Evolutionary conservation across 495 filamentous ascomycete species (phyloP).

Genomic region (Clohesyomyces aquaticus): DNA sequence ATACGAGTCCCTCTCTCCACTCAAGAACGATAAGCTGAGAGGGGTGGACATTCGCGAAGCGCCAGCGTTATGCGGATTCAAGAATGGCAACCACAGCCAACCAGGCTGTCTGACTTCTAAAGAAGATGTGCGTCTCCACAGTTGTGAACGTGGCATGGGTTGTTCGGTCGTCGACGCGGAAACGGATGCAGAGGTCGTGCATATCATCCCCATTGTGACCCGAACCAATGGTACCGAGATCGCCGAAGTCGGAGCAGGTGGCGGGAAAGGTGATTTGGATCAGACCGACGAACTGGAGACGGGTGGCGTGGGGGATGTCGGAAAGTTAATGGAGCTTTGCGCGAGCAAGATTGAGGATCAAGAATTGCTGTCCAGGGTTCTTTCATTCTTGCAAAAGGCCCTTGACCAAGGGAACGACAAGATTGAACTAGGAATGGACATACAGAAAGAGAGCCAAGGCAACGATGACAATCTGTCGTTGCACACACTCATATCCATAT

Average conservation of each 20-base stretch:
- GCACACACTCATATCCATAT: slow-evolving; percentile 24
- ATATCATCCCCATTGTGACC: slow-evolving; percentile 76
- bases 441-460: slow-evolving; percentile 21
- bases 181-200: slow-evolving; percentile 56
- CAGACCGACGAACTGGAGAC: slow-evolving; percentile 67
- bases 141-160: slow-evolving; percentile 74
- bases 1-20: slow-evolving; percentile 65
- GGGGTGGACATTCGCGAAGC: slow-evolving; percentile 56
- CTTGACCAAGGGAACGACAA: slow-evolving; percentile 18
- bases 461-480: slow-evolving; percentile 21
- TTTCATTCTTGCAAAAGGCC: slow-evolving; percentile 19
- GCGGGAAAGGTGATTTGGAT: slow-evolving; percentile 74
- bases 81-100: slow-evolving; percentile 71
- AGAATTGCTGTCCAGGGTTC: slow-evolving; percentile 20
- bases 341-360: slow-evolving; percentile 23
- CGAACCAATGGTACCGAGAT: slow-evolving; percentile 63
- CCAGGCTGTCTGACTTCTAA: slow-evolving; percentile 71
- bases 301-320: slow-evolving; percentile 42
- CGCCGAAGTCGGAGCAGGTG: slow-evolving; percentile 75
- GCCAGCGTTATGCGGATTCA: slow-evolving; percentile 72
- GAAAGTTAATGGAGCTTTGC: slow-evolving; percentile 37
- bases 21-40: slow-evolving; percentile 15
- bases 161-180: slow-evolving; percentile 62
- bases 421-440: slow-evolving; percentile 22
- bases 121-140: slow-evolving; percentile 73